Evolutionary conservation across 768 basidiomycete genomes (phyloP), one percentile per base, ranked within the genome.

Genomic region (Boletus rubroflammeus): DNA sequence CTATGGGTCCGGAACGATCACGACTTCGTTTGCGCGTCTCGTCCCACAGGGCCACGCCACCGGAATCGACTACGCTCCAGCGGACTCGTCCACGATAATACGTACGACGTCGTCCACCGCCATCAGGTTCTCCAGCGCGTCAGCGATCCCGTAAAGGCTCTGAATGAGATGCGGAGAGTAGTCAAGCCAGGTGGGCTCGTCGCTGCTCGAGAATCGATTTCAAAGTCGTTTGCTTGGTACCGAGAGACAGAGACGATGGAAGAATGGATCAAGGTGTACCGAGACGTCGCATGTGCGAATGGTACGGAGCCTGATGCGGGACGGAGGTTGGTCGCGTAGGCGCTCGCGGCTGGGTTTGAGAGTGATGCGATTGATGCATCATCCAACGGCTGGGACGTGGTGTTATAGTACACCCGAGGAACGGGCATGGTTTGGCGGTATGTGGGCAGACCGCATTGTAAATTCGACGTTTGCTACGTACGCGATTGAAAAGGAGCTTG

Each of bases 1-100:
- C 10, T 81, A 77, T 56, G 80, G 81, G 0, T 80, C 81, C 0
- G 81, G 79, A 0, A 77, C 76, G 14, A 81, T 81, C 63, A 78
- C 78, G 2, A 55, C 62, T 29, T 75, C 75, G 49, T 63, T 82
- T 21, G 79, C 79, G 2, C 53, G 53, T 1, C 67, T 68, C 53
- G 74, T 76, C 17, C 71, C 74, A 1, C 44, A 73, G 29, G 80
- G 79, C 0, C 61, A 69, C 10, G 74, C 80, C 39, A 72, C 71
- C 14, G 81, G 78, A 4, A 53, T 81, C 48, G 81, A 82, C 23
- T 51, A 64, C 31, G 60, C 61, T 15, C 44, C 64, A 4, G 17
- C 5, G 0, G 68, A 61, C 35, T 31, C 45, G n/a, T n/a, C n/a
- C 76, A 80, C 53, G 62, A 57, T 28, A 14, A 17, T 2, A 60